These are phyloP conservation scores for Clonostachys chloroleuca DNA, from an alignment of 2,329 filamentous ascomycete genomes.

Conservation along the genomic window DNA sequence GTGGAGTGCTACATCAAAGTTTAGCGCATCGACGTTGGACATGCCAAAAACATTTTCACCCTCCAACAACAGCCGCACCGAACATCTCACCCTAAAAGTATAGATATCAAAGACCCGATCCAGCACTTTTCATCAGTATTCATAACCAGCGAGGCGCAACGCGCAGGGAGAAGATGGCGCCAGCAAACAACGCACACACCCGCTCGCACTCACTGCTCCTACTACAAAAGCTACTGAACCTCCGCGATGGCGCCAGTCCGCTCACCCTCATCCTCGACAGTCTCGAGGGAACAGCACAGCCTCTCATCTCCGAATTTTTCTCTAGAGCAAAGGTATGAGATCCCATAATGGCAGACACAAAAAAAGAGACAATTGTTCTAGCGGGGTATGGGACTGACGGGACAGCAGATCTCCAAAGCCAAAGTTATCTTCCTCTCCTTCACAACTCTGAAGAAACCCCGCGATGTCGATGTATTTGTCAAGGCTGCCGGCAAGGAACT, in stretches of 20 bases:
- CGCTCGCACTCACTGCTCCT: conserved; percentile 81
- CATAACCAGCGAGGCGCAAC: too few relatives aligned
- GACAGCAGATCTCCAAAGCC: conserved; percentile 49
- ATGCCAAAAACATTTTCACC: too few relatives aligned
- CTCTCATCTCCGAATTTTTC: conserved; percentile 70
- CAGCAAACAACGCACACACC: conserved; percentile 58
- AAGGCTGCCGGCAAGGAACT: conserved; percentile 56
- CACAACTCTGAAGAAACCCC: conserved; percentile 62
- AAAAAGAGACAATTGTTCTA: too few relatives aligned
- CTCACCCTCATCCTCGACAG: conserved; percentile 83
- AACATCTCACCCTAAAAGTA: too few relatives aligned
- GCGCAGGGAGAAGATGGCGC: conserved; percentile 38
- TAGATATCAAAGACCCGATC: too few relatives aligned
- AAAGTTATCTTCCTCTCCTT: conserved; percentile 77
- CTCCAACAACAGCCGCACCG: too few relatives aligned
- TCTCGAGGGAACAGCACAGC: conserved; percentile 73
- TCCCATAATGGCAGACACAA: background rate
- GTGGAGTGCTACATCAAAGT: too few relatives aligned
- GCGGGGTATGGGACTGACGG: too few relatives aligned
- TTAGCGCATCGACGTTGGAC: too few relatives aligned
- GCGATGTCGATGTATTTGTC: conserved; percentile 64
- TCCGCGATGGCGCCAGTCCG: conserved; percentile 76
- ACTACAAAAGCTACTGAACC: conserved; percentile 75
- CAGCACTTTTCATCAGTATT: too few relatives aligned
- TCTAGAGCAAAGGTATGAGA: conserved; percentile 65